Conservation (phyloP, 331 rosid genomes). For the Acacia pycnantha region DNA sequence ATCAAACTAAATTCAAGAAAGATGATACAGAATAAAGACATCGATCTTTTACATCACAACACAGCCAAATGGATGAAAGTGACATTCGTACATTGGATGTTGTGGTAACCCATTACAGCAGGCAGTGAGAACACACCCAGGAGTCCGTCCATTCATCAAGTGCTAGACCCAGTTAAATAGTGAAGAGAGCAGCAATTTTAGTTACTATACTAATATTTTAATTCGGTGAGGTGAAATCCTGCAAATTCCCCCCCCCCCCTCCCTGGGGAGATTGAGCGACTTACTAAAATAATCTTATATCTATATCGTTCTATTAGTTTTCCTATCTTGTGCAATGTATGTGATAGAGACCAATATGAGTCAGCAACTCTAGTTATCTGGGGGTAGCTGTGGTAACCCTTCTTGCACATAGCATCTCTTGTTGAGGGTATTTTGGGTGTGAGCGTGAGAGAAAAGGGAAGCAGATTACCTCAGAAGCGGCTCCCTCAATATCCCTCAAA, state of each 20-base stretch:
- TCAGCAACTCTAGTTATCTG: background rate
- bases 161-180: background rate
- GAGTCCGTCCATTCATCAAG: background rate
- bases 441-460: too few species aligned
- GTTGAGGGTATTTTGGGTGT: background rate
- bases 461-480: too few species aligned
- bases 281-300: too few species aligned
- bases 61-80: background rate
- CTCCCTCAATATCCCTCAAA: too few species aligned
- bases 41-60: constrained; percentile 3
- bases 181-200: background rate
- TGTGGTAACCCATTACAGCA: background rate
- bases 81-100: background rate
- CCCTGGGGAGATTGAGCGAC: too few species aligned
- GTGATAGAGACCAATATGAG: background rate
- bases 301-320: too few species aligned
- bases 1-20: background rate
- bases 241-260: too few species aligned
- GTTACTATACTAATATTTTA: too few species aligned
- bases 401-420: background rate
- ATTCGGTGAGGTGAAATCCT: too few species aligned
- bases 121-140: background rate
- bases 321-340: background rate
- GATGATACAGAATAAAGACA: background rate
- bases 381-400: background rate